Percentiles rank a stretch among this genome's conserved stretches.
Conservation (phyloP, 75 land plant species). For the Selaginella moellendorffii region DNA sequence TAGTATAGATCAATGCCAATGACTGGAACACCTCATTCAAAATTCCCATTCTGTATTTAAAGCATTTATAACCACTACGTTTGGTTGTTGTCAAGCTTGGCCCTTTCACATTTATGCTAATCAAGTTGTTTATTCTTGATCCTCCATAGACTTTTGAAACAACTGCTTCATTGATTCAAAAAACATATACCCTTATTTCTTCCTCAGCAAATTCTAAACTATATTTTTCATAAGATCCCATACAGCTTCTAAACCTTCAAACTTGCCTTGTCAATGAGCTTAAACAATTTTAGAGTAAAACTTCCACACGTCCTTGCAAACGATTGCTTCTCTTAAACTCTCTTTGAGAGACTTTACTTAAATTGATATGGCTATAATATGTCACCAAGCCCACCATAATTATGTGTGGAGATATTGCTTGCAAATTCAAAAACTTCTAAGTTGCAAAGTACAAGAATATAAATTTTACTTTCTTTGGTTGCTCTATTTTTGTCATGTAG, state of each 20-base stretch:
- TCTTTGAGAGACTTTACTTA: background rate
- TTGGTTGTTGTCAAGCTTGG: background rate
- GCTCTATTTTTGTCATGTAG: background rate
- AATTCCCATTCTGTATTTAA: background rate
- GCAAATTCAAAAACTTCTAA: background rate
- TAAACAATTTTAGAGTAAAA: constrained; percentile 5
- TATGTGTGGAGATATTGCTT: background rate
- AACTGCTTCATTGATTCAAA: background rate
- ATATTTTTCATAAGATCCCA: background rate
- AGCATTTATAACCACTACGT: background rate
- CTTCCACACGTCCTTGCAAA: background rate
- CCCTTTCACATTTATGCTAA: background rate
- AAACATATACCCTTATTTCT: background rate
- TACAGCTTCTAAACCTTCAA: constrained; percentile 1
- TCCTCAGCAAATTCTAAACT: background rate
- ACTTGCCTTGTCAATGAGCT: constrained; percentile 8
- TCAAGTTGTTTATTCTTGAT: background rate
- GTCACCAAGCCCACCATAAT: background rate
- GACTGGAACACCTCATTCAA: background rate
- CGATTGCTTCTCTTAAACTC: background rate
- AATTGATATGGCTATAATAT: background rate
- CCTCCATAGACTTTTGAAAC: background rate
- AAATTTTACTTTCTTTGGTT: background rate
- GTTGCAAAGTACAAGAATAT: background rate
- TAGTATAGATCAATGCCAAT: background rate